phyloP scores from a whole-genome alignment of 108 stramenopile species.

The Skeletonema potamos region DNA sequence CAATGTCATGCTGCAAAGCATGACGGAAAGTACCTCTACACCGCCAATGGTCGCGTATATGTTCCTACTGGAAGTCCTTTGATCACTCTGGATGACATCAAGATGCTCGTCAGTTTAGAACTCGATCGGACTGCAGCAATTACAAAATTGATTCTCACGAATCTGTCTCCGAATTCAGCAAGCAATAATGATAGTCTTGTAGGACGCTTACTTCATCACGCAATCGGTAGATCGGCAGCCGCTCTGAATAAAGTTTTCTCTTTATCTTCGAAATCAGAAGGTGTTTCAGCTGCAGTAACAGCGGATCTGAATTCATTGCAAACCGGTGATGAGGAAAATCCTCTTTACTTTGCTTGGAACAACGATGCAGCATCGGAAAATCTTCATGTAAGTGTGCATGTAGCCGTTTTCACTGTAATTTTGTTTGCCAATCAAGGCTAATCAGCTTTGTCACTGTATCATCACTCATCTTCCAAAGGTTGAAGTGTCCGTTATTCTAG shows the following conservation, averaged over 20 bases:
- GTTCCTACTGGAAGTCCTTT: conserved; percentile 34
- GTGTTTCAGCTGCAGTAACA: conserved; percentile 9
- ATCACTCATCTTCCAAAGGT: conserved; percentile 22
- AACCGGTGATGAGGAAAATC: conserved; percentile 31
- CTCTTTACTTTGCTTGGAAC: conserved; percentile 69
- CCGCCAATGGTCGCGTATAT: conserved; percentile 60
- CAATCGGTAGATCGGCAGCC: conserved; percentile 27
- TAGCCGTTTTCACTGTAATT: background rate
- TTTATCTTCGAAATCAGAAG: conserved; percentile 11
- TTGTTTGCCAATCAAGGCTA: background rate
- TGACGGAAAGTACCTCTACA: conserved; percentile 45
- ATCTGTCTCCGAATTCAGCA: conserved; percentile 28
- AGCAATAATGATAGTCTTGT: background rate
- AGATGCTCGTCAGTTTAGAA: conserved; percentile 59
- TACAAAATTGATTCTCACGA: conserved; percentile 40
- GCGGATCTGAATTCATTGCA: conserved; percentile 15
- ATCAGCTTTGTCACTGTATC: background rate
- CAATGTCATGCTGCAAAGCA: background rate
- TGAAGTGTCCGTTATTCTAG: conserved; percentile 77
- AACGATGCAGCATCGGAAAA: conserved; percentile 20
- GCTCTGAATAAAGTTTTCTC: conserved; percentile 28
- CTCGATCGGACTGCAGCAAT: conserved; percentile 48
- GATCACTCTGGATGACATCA: conserved; percentile 52
- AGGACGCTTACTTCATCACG: conserved; percentile 22
- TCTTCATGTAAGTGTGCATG: conserved; percentile 19